Conservation (phyloP, 169 alveolate species). For the Plasmodium chabaudi region DNA sequence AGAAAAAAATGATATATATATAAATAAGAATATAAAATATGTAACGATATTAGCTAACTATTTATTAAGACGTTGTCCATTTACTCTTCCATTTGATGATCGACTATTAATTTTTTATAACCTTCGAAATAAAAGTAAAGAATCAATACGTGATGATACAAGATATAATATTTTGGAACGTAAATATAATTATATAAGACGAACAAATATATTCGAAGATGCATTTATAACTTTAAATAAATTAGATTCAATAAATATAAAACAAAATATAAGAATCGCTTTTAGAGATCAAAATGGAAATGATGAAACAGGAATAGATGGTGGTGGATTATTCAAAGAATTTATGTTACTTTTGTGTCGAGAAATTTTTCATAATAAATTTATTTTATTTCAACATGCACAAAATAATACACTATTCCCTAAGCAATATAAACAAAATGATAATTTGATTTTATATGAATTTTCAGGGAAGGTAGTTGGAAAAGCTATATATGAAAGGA, state of each 20-base stretch:
- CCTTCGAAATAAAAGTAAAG: constrained; percentile 72
- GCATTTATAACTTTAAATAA: constrained; percentile 78
- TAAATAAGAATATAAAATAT: constrained; percentile 61
- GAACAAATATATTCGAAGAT: constrained; percentile 86
- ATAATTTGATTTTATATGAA: constrained; percentile 80
- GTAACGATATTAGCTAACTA: constrained; percentile 72
- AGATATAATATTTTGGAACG: constrained; percentile 56
- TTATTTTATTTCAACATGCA: constrained; percentile 86
- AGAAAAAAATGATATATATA: constrained; percentile 36
- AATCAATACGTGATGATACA: constrained; percentile 59
- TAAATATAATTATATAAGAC: constrained; percentile 79
- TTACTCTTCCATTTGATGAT: constrained; percentile 78
- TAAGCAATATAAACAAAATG: constrained; percentile 77
- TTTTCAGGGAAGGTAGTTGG: constrained; percentile 92
- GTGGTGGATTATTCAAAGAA: constrained; percentile 98
- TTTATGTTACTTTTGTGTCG: constrained; percentile 92
- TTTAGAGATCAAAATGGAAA: constrained; percentile 91
- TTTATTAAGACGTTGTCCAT: constrained; percentile 69
- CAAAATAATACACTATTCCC: constrained; percentile 81
- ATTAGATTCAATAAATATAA: constrained; percentile 78
- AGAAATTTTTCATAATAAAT: constrained; percentile 90
- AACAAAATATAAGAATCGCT: constrained; percentile 86
- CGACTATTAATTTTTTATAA: constrained; percentile 77
- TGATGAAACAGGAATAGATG: constrained; percentile 96
- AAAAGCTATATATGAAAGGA: constrained; percentile 94